Conservation (phyloP, 2,329 filamentous ascomycete species). For the Penicillium paneum region DNA sequence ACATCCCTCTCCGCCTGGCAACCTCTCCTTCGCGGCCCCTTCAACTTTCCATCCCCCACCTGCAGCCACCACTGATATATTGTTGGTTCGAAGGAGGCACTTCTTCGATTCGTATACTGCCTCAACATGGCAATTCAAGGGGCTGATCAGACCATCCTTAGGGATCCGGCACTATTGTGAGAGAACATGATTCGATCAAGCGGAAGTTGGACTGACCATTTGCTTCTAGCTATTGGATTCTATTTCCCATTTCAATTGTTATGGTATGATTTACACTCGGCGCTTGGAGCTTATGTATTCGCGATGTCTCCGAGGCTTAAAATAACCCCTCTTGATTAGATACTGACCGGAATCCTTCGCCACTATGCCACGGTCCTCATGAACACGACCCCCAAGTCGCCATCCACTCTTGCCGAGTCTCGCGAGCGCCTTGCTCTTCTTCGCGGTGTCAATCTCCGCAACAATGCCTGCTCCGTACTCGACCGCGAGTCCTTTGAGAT, state of each 20-base stretch:
- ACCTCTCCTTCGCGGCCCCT: slow-evolving; percentile 18
- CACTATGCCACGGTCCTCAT: slow-evolving; percentile 96
- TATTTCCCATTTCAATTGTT: slow-evolving; percentile 93
- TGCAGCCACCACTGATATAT: slow-evolving; percentile 2
- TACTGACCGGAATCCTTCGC: slow-evolving; percentile 89
- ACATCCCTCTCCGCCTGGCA: slow-evolving; percentile 16
- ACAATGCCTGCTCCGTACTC: slow-evolving; percentile 76
- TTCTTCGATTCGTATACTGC: slow-evolving; percentile 2
- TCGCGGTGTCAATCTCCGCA: slow-evolving; percentile 78
- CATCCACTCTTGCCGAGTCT: slow-evolving; percentile 56
- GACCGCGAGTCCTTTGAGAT: slow-evolving; percentile 72
- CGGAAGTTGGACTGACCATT: slow-evolving; percentile 14
- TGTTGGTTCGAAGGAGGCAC: background rate
- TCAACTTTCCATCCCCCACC: slow-evolving; percentile 15
- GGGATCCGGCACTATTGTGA: slow-evolving; percentile 97
- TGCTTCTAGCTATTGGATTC: slow-evolving; percentile 84
- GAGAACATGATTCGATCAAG: slow-evolving; percentile 32
- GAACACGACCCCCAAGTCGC: slow-evolving; percentile 75
- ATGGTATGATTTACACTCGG: slow-evolving; percentile 61
- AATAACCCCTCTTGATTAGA: slow-evolving; percentile 45
- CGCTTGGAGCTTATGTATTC: background rate
- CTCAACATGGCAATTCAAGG: slow-evolving; percentile 71
- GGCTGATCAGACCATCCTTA: slow-evolving; percentile 88
- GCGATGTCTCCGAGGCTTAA: background rate
- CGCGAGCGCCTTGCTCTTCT: slow-evolving; percentile 83